phyloP scores from a whole-genome alignment of 169 alveolate species.

The Plasmodium cynomolgi region DNA sequence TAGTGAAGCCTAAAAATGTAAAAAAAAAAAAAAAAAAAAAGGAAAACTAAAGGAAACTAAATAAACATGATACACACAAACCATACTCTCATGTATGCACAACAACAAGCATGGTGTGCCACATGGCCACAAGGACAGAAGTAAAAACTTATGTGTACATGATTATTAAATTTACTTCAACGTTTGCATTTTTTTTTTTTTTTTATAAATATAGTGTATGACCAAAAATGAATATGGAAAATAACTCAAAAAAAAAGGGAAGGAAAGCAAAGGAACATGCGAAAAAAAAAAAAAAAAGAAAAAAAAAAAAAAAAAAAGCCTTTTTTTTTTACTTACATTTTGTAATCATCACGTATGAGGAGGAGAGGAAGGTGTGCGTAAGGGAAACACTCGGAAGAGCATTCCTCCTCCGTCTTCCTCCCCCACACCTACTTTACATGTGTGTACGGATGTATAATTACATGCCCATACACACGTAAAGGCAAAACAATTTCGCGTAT shows the following conservation, averaged over 20 bases:
- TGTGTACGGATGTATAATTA: neutral
- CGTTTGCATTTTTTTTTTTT: neutral
- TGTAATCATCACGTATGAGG: neutral
- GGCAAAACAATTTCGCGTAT: neutral
- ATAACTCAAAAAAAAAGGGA: neutral
- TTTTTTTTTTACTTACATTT: neutral
- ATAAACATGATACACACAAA: neutral
- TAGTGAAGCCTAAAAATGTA: conserved; percentile 75
- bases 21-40: conserved; percentile 8
- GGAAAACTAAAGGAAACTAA: neutral
- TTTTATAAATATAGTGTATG: neutral
- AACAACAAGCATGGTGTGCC: neutral
- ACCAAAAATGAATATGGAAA: neutral
- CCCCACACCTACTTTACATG: neutral
- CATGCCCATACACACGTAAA: neutral
- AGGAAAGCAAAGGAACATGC: too few relatives aligned
- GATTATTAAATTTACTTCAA: neutral
- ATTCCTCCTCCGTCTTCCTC: neutral
- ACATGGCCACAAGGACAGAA: neutral
- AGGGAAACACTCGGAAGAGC: neutral
- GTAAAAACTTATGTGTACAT: neutral
- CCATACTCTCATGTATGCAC: conserved; percentile 14
- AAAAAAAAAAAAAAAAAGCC: neutral
- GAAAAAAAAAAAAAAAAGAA: conserved; percentile 13
- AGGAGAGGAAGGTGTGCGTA: neutral